Percentiles rank a stretch among this genome's conserved stretches.
Evolutionary conservation across 768 basidiomycete species (phyloP).

Genomic region (Lanmaoa pseudosensibilis): DNA sequence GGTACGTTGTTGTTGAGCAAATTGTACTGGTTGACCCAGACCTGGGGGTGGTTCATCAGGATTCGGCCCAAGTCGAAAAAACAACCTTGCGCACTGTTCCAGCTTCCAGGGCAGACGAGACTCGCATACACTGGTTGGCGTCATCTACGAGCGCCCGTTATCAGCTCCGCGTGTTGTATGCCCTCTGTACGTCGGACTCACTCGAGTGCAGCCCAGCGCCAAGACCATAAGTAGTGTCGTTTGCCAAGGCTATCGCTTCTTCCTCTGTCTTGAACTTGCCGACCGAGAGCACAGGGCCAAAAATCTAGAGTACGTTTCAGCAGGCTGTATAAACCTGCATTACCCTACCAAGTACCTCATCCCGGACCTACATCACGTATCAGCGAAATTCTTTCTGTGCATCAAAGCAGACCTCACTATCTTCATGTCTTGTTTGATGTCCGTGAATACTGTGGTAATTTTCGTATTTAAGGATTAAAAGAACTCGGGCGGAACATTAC

Average conservation of each 20-base stretch:
- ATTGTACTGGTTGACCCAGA: slow-evolving; percentile 94
- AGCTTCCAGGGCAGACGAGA: slow-evolving; percentile 81
- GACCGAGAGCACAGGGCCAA: slow-evolving; percentile 89
- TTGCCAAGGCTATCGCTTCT: slow-evolving; percentile 81
- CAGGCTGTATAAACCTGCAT: slow-evolving; percentile 4
- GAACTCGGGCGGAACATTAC: slow-evolving; percentile 27
- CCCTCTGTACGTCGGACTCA: slow-evolving; percentile 36
- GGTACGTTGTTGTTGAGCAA: slow-evolving; percentile 84
- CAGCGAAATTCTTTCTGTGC: slow-evolving; percentile 20
- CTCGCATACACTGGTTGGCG: slow-evolving; percentile 86
- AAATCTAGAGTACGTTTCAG: slow-evolving; percentile 57
- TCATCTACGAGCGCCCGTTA: slow-evolving; percentile 49
- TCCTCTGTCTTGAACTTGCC: slow-evolving; percentile 84
- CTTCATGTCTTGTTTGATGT: slow-evolving; percentile 79
- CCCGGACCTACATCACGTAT: slow-evolving; percentile 28
- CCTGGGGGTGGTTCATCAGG: slow-evolving; percentile 40
- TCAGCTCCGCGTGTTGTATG: background rate
- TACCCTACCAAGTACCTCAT: slow-evolving; percentile 27
- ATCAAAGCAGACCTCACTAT: slow-evolving; percentile 54
- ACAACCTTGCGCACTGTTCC: slow-evolving; percentile 63
- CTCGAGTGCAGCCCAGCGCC: slow-evolving; percentile 91
- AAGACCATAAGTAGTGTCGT: slow-evolving; percentile 87
- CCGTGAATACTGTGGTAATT: slow-evolving; percentile 65
- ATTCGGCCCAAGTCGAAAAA: background rate
- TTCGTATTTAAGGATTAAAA: slow-evolving; percentile 5